phyloP scores from a whole-genome alignment of 2,329 filamentous ascomycete genomes.

The Neofusicoccum parvum region DNA sequence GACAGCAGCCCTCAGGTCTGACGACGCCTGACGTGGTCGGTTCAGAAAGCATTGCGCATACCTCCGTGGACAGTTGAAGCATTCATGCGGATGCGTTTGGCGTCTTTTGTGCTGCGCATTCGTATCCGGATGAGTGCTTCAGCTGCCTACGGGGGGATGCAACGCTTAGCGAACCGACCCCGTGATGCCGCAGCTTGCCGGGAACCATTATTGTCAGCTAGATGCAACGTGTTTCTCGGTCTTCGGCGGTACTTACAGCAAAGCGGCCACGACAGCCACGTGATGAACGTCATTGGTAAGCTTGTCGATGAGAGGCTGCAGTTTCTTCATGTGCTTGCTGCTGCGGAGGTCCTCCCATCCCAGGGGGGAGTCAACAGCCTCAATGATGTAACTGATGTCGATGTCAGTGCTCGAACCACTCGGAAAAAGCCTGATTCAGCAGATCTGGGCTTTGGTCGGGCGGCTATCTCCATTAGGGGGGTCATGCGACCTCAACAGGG shows the following conservation, averaged over 20 bases:
- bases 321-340: conserved; percentile 59
- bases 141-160: neutral
- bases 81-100: too few species aligned
- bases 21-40: too few species aligned
- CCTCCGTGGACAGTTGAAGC: too few species aligned
- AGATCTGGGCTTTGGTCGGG: neutral
- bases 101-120: neutral
- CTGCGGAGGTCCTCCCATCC: conserved; percentile 75
- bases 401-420: conserved; percentile 6
- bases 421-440: conserved; percentile 11
- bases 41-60: too few species aligned
- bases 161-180: neutral
- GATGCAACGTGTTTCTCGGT: neutral
- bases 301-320: conserved; percentile 66
- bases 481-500: conserved; percentile 16
- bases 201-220: neutral
- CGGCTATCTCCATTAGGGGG: conserved; percentile 19
- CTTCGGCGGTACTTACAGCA: conserved; percentile 60
- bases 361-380: conserved; percentile 64
- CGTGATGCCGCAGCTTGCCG: conserved; percentile 1
- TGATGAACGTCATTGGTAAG: conserved; percentile 66
- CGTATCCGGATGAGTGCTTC: neutral
- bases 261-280: conserved; percentile 69
- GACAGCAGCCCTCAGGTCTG: neutral
- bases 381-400: conserved; percentile 44